Base-by-base conservation (phyloP, 345 rosid genomes). In the Murraya paniculata region DNA sequence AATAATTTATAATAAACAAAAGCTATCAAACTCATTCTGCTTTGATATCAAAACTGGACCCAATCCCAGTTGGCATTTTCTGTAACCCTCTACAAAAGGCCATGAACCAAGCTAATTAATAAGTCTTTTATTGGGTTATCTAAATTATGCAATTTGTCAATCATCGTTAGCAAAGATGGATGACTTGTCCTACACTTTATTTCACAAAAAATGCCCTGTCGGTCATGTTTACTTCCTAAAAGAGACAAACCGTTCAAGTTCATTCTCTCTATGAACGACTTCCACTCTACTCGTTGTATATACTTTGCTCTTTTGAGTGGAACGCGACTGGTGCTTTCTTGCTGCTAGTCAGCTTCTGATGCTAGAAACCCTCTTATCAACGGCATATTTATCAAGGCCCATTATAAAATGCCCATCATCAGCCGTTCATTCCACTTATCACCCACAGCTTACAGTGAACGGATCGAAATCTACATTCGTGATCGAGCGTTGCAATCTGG, bases 401-500 rank as follows among this genome's bases (percentile, higher is more conserved):
- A 64, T 69, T 79, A 36, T 0, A 83, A 57, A 78, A 21, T 62
- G 3, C 18, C 81, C 8, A 45, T 83, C 72, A 13, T 78, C 53
- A 31, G 72, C 82, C 77, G 81, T 80, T 86, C 81, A 27, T 85
- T 77, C 76, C 86, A 79, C 61, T 73, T 84, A 38, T 83, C 87
- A 5, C 61, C 82, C 2, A 82, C 77, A 30, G 65, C 81, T 64
- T 92, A 75, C 78, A 68, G 65, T 57, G 58, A 87, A 18, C 86
- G 88, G 73, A 77, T 89, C 22, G 78, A 84, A 57, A 56, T 62
- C 2, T 89, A 66, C 80, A 50, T 81, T 68, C 88, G 75, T 69
- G 66, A 80, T 71, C 91, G 85, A 80, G 71, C 90, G 7, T 33
- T 87, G 14, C 36, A 61, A 38, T 27, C 65, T 19, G 93, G 92